Percentiles rank a stretch among this genome's conserved stretches.
phyloP scores from a whole-genome alignment of 176 grass and related monocot genomes.

The Hordeum marinum region DNA sequence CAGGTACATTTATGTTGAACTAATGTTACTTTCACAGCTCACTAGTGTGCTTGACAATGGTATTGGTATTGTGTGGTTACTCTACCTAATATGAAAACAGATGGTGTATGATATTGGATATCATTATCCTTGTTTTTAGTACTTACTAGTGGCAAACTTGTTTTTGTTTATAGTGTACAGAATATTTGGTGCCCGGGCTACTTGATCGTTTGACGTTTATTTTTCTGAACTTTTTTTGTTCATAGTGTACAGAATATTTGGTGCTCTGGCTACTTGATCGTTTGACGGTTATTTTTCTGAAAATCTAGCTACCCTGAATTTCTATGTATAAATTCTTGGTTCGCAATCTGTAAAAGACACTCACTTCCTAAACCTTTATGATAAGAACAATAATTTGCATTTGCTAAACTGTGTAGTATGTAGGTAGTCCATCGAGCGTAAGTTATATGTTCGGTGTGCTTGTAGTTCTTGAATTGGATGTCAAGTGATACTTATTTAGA shows the following conservation, averaged over 20 bases:
- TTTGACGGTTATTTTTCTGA: neutral
- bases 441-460: neutral
- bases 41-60: neutral
- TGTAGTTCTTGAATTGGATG: neutral
- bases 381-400: neutral
- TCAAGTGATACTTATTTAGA: neutral
- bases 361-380: neutral
- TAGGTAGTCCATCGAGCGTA: neutral
- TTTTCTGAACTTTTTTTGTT: neutral
- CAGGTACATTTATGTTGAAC: constrained; percentile 47
- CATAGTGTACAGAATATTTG: neutral
- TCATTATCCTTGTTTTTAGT: neutral
- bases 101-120: neutral
- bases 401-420: neutral
- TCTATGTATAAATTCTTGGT: neutral
- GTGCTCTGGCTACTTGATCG: neutral
- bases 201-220: neutral
- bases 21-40: neutral
- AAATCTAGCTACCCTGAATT: neutral
- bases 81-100: neutral
- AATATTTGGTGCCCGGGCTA: neutral
- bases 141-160: neutral
- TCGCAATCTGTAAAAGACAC: neutral
- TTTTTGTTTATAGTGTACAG: neutral
- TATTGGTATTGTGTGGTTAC: neutral